These are phyloP conservation scores for Thuidium tamariscinum DNA, from an alignment of 225 moss, liverwort and hornwort species.

Conservation along the genomic window DNA sequence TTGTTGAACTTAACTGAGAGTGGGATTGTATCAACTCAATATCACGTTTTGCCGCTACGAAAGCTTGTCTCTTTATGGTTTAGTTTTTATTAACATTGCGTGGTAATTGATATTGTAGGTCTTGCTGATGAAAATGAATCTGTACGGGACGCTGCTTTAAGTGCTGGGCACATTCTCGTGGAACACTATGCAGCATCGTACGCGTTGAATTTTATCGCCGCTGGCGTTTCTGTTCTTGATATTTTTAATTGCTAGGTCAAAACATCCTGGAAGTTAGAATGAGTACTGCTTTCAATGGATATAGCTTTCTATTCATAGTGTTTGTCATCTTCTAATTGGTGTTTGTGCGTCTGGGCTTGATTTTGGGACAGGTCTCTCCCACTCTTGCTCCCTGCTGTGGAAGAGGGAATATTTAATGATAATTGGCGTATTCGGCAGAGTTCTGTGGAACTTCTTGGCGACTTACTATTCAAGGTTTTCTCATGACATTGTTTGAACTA, in stretches of 20 bases:
- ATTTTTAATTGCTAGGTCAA: not conserved
- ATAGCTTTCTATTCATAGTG: not conserved
- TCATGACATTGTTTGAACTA: not conserved
- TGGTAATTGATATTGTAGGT: conserved; percentile 23
- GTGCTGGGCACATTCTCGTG: conserved; percentile 95
- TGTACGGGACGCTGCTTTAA: conserved; percentile 91
- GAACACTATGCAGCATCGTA: conserved; percentile 99
- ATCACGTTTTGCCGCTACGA: not conserved
- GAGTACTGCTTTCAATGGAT: not conserved
- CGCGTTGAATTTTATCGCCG: not conserved
- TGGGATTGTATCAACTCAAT: not conserved
- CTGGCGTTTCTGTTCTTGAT: not conserved
- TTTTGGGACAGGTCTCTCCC: conserved; percentile 67
- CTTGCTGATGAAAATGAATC: conserved; percentile 99
- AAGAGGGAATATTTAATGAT: conserved; percentile 98
- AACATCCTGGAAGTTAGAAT: not conserved
- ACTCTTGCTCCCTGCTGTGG: conserved; percentile 91
- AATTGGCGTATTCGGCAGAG: conserved; percentile 99
- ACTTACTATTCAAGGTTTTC: conserved; percentile 90
- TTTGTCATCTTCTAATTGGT: not conserved
- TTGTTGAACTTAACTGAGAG: not conserved
- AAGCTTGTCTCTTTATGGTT: not conserved
- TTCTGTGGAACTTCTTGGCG: conserved; percentile 98
- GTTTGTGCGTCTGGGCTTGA: not conserved
- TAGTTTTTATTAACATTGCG: not conserved